phyloP scores from a whole-genome alignment of 768 basidiomycete genomes.

The Austroboletus eburneus region DNA sequence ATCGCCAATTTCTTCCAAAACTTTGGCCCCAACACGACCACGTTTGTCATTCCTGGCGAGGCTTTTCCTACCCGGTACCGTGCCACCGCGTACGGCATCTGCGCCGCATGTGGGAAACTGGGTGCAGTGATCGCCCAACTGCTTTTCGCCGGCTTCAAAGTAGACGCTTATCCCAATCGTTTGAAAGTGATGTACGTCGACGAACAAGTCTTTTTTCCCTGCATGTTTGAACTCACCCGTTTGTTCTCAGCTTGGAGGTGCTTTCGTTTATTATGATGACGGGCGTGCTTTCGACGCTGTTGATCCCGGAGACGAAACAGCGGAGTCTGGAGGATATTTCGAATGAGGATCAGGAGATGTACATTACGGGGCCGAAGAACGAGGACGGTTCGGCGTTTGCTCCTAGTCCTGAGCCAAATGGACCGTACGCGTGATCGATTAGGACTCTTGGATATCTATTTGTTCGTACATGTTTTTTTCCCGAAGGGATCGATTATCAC shows the following conservation, averaged over 20 bases:
- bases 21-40: slow-evolving; percentile 75
- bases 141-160: background rate
- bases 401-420: too few relatives aligned
- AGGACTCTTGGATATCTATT: too few relatives aligned
- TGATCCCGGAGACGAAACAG: slow-evolving; percentile 70
- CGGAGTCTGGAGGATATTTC: slow-evolving; percentile 62
- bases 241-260: slow-evolving; percentile 44
- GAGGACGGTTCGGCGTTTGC: too few relatives aligned
- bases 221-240: background rate
- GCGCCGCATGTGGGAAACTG: slow-evolving; percentile 75
- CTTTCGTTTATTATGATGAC: slow-evolving; percentile 82
- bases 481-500: too few relatives aligned
- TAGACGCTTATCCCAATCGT: too few relatives aligned
- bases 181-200: background rate
- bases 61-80: slow-evolving; percentile 83
- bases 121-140: slow-evolving; percentile 78
- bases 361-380: background rate
- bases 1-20: slow-evolving; percentile 84
- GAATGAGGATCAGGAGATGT: slow-evolving; percentile 38
- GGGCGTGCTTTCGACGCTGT: slow-evolving; percentile 70
- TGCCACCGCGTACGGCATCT: slow-evolving; percentile 77
- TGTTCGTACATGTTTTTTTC: too few relatives aligned
- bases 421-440: too few relatives aligned
- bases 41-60: slow-evolving; percentile 76
- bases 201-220: background rate